A percentile compares a stretch with the other conserved stretches of the same genome.
Conservation (phyloP, 2,329 filamentous ascomycete species). For the Ambrosiella xylebori region DNA sequence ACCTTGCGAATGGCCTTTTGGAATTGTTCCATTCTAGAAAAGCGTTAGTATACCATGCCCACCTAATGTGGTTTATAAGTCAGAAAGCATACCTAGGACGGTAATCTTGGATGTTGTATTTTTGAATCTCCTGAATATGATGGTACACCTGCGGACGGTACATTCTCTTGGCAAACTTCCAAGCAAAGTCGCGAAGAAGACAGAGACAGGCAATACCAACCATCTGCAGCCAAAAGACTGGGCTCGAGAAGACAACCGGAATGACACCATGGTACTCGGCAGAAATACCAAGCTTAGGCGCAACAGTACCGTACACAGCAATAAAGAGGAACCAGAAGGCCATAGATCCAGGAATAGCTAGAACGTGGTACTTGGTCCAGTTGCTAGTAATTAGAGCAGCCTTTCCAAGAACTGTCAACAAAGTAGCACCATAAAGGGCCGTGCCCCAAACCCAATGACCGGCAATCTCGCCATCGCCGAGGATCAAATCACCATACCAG, state of each 20-base stretch:
- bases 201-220: constrained; percentile 65
- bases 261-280: constrained; percentile 74
- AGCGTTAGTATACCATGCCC: constrained; percentile 7
- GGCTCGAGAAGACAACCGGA: constrained; percentile 60
- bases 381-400: constrained; percentile 89
- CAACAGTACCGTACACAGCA: constrained; percentile 70
- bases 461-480: constrained; percentile 61
- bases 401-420: constrained; percentile 86
- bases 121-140: constrained; percentile 98
- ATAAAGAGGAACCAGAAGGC: constrained; percentile 82
- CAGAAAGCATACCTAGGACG: constrained; percentile 54
- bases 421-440: constrained; percentile 81
- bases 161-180: constrained; percentile 97
- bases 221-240: constrained; percentile 84
- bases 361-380: constrained; percentile 96
- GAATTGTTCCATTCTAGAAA: constrained; percentile 86
- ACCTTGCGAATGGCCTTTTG: constrained; percentile 99
- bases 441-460: constrained; percentile 98
- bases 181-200: constrained; percentile 73
- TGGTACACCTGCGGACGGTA: constrained; percentile 92
- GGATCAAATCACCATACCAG: constrained; percentile 63
- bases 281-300: constrained; percentile 66
- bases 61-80: background rate
- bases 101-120: constrained; percentile 99
- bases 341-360: constrained; percentile 89